phyloP scores from a whole-genome alignment of 192 early-diverging fungal genomes.

The Coemansia sp. region DNA sequence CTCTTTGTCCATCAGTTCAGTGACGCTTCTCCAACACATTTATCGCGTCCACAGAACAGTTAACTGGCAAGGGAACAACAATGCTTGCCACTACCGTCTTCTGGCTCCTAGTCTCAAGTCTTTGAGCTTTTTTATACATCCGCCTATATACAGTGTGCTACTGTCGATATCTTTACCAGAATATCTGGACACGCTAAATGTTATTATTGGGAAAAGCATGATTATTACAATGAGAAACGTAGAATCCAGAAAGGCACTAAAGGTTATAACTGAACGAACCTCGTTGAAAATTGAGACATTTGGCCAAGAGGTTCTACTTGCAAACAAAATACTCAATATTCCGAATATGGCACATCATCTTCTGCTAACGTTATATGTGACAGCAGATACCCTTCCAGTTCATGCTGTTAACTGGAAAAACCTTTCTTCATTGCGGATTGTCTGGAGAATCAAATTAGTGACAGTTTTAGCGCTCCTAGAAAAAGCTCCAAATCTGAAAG shows the following conservation, averaged over 20 bases:
- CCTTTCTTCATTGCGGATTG: neutral
- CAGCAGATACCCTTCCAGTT: neutral
- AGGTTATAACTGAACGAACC: neutral
- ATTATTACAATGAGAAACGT: neutral
- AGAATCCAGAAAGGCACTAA: neutral
- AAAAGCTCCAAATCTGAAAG: neutral
- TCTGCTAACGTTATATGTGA: neutral
- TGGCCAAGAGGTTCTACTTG: constrained; percentile 1
- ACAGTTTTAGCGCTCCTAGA: neutral
- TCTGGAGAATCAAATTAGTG: neutral
- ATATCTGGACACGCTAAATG: neutral
- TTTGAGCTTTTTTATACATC: neutral
- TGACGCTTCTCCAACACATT: too few species aligned
- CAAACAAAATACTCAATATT: neutral
- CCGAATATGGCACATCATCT: neutral
- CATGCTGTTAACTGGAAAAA: constrained; percentile 1
- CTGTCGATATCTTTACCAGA: constrained; percentile 3
- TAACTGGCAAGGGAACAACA: too few species aligned
- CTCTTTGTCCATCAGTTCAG: neutral
- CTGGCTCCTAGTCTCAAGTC: neutral
- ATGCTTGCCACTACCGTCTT: neutral
- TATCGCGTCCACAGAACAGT: neutral
- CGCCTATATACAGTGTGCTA: neutral
- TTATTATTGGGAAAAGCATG: constrained; percentile 1
- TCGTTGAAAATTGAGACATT: neutral